Conservation (phyloP, 768 basidiomycete genomes). For the Russula sp. region DNA sequence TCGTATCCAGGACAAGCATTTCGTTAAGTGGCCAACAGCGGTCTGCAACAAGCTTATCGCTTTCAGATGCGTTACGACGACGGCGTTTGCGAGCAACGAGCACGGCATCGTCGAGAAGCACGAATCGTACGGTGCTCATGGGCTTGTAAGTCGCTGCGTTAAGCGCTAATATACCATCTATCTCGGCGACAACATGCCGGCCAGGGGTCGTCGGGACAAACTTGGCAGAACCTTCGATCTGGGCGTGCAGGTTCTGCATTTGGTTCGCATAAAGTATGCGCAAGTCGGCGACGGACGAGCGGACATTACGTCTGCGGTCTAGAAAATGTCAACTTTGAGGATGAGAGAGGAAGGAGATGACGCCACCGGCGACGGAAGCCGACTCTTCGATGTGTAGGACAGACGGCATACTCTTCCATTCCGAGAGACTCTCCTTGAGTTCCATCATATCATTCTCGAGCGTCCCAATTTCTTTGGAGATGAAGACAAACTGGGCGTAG, state of each 20-base stretch:
- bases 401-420: slow-evolving; percentile 96
- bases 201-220: slow-evolving; percentile 90
- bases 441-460: slow-evolving; percentile 98
- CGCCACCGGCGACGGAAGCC: slow-evolving; percentile 55
- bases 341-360: slow-evolving; percentile 20
- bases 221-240: slow-evolving; percentile 93
- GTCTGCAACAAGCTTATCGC: slow-evolving; percentile 84
- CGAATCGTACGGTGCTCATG: slow-evolving; percentile 81
- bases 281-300: slow-evolving; percentile 95
- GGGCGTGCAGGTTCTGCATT: slow-evolving; percentile 84
- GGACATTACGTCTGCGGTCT: slow-evolving; percentile 60
- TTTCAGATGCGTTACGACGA: slow-evolving; percentile 55
- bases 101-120: slow-evolving; percentile 88
- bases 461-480: slow-evolving; percentile 95
- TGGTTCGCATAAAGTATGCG: slow-evolving; percentile 92
- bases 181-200: slow-evolving; percentile 85
- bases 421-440: slow-evolving; percentile 87
- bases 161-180: slow-evolving; percentile 76
- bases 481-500: slow-evolving; percentile 94
- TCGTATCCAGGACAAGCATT: slow-evolving; percentile 93
- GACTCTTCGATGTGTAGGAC: slow-evolving; percentile 87
- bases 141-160: slow-evolving; percentile 96
- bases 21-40: slow-evolving; percentile 91
- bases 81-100: slow-evolving; percentile 79
- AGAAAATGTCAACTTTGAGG: neutral